Evolutionary conservation across 768 basidiomycete species (phyloP), one percentile per base, ranked within the genome.

Genomic region (Boletellus ananas): DNA sequence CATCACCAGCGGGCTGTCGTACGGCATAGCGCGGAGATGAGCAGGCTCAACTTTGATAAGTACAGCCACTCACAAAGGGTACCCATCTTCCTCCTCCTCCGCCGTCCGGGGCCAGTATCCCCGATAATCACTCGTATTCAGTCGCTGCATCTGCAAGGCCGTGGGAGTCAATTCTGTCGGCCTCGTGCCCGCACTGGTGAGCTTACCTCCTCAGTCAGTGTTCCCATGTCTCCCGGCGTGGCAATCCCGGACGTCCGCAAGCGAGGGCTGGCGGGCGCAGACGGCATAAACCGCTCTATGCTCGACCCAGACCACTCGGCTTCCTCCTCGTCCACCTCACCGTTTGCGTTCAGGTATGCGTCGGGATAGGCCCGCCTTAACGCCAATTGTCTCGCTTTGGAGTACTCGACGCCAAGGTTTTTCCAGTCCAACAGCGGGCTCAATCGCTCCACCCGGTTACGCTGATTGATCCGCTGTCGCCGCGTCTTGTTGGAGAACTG

Each of bases 381-480:
- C 16, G 92, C 91, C 45, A 97, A 74, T 70, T 95, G 94, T 36
- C 96, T 75, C 21, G 92, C 89, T 75, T 97, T 99, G 68, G 87
- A 85, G 70, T 99, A 99, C 70, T 99, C 96, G 54, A 98, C 80
- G 2, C 96, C 96, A 27, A 99, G 74, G 63, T 92, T 92, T 75
- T 99, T 99, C 96, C 96, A 98, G 68, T 99, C 96, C 52, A 99
- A 75, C 49, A 99, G 70, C 14, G 95, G 95, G 43, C 84, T 87
- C 16, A 99, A 77, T 23, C 96, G 83, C 67, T 99, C 96, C 47
- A 97, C 95, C 37, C 96, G 84, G 73, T 98, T 99, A 29, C 96
- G 87, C 73, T 98, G 96, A 71, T 99, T 98, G 70, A 98, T 98
- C 43, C 96, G 81, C 69, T 98, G 96, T 38, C 96, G 80, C n/a